Evolutionary conservation across 2,329 filamentous ascomycete genomes (phyloP), one percentile per base, ranked within the genome.

Genomic region (Sarocladium kiliense): DNA sequence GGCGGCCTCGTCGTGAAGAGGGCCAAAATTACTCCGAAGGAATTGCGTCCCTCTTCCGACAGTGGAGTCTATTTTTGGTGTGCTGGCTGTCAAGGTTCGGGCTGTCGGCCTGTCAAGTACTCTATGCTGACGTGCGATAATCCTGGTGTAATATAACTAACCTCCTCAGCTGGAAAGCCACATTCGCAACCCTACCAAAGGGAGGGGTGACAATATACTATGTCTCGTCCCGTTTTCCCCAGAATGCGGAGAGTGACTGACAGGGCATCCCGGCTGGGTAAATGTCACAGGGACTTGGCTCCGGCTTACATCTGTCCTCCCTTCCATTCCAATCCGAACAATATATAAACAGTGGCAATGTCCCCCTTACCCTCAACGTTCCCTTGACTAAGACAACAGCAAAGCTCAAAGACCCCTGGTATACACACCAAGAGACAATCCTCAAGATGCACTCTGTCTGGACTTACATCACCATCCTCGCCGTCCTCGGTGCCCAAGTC

Each of bases 101-200:
- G 11, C 44, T 30, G 44, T 47, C 25, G 44, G 44, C 23, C 25
- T 27, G 7, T 26, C 25, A 26, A 12, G 44, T 7, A 47, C 44
- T 30, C 44, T 23, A 11, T 14, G 44, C 25, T 47, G 44, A 47
- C 25, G 44, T 27, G 23, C 44, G 25, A 27, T 27, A 10, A 27
- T 32, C 6, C 47, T n/a, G 47, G 27, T 9, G 47, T 51, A 51
- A 51, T 51, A 51, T 51, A 51, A 51, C 27, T 34, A 7, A 16
- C 47, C 4, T 34, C 11, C 25, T 32, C 30, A 51, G 47, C 47
- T 51, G 47, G 14, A 51, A 51, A 51, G 47, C 47, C 47, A 51
- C 47, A 16, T 12, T 21, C n/a, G 11, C 11, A 21, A 34, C 27
- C 47, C 36, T 11, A 36, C 47, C 47, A 51, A 36, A 32, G 27